Conservation (phyloP, 208 protist species). For the Acanthamoeba lugdunensis region DNA sequence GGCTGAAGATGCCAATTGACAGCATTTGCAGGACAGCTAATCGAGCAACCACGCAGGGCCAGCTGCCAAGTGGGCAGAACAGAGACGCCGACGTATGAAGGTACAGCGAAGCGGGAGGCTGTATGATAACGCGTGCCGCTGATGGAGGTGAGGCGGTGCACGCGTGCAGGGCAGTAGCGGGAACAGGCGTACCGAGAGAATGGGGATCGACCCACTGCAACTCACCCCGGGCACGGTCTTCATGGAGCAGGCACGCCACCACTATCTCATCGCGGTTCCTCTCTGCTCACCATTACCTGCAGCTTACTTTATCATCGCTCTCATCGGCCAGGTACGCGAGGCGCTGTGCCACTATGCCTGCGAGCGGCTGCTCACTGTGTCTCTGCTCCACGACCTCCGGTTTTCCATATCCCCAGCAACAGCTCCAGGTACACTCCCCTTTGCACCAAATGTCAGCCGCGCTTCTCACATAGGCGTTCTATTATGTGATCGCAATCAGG, state of each 20-base stretch:
- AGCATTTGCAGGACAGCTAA: not conserved
- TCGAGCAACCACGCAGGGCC: not conserved
- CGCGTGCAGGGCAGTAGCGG: not conserved
- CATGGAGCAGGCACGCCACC: conserved; percentile 41
- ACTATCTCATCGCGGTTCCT: not conserved
- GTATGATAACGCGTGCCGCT: not conserved
- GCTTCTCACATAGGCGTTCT: not conserved
- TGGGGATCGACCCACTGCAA: conserved; percentile 26
- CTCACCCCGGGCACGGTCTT: conserved; percentile 57
- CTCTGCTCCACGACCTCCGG: not conserved
- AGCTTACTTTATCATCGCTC: not conserved
- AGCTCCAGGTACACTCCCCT: not conserved
- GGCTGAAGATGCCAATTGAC: not conserved
- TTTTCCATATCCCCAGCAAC: conserved; percentile 35
- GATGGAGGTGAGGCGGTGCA: not conserved
- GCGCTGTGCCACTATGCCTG: conserved; percentile 64
- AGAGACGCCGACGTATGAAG: conserved; percentile 27
- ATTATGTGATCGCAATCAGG: not conserved
- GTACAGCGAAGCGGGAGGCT: not conserved
- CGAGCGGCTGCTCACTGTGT: not conserved
- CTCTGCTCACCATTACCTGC: not conserved
- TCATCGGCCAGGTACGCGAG: not conserved
- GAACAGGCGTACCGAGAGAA: not conserved
- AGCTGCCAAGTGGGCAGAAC: conserved; percentile 65
- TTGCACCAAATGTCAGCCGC: not conserved